Evolutionary conservation across 129 eudicot species (phyloP).

Genomic region (Arctium minus): DNA sequence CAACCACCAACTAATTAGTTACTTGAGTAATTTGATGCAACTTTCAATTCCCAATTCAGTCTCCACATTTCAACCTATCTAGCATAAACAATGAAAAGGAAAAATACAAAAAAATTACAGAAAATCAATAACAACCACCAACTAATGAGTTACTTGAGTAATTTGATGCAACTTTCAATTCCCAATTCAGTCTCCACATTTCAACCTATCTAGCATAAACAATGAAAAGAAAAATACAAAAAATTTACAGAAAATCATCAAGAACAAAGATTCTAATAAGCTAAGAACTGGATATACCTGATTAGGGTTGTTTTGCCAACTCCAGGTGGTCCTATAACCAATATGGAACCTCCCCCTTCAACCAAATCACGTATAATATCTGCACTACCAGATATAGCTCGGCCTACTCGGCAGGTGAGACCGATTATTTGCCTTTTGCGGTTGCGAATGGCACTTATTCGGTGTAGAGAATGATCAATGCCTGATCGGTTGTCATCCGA

Average conservation of each 20-base stretch:
- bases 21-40: not conserved
- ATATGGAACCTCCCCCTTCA: slow-evolving; percentile 87
- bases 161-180: not conserved
- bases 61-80: too few species aligned
- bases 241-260: not conserved
- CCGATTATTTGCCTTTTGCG: slow-evolving; percentile 90
- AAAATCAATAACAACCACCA: not conserved
- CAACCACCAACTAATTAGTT: not conserved
- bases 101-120: too few species aligned
- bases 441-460: slow-evolving; percentile 96
- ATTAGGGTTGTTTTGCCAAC: slow-evolving; percentile 98
- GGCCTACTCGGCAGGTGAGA: slow-evolving; percentile 95
- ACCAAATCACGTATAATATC: slow-evolving; percentile 87
- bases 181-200: not conserved
- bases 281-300: slow-evolving; percentile 48
- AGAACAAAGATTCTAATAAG: not conserved
- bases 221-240: not conserved
- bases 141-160: not conserved
- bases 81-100: too few species aligned
- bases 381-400: slow-evolving; percentile 96
- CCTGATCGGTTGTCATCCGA: slow-evolving; percentile 98
- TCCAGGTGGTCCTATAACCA: slow-evolving; percentile 99
- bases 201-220: not conserved
- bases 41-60: too few species aligned
- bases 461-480: slow-evolving; percentile 79